Evolutionary conservation across 352 stramenopile genomes (phyloP).

Genomic region (Blastocystis sp.): DNA sequence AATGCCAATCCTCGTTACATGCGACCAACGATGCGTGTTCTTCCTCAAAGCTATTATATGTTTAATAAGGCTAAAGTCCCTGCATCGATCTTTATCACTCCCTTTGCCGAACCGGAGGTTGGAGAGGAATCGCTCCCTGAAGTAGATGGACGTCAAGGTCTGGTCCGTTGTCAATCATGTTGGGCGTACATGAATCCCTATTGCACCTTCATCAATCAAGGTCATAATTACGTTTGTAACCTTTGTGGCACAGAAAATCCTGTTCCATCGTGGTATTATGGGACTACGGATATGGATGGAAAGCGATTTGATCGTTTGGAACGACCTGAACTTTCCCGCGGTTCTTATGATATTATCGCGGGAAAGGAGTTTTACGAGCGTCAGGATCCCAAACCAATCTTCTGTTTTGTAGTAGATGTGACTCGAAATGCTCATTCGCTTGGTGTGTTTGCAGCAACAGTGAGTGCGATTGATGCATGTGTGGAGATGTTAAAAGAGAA

Average conservation of each 20-base stretch:
- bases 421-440: background rate
- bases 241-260: slow-evolving; percentile 31
- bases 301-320: slow-evolving; percentile 27
- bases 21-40: slow-evolving; percentile 34
- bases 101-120: slow-evolving; percentile 9
- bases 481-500: slow-evolving; percentile 1
- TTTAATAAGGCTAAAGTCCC: slow-evolving; percentile 39
- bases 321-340: slow-evolving; percentile 46
- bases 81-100: slow-evolving; percentile 23
- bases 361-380: slow-evolving; percentile 10
- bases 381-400: background rate
- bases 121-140: slow-evolving; percentile 7
- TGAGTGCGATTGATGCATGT: slow-evolving; percentile 11
- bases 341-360: background rate
- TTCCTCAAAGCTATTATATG: slow-evolving; percentile 47
- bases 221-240: slow-evolving; percentile 33
- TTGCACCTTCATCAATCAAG: background rate
- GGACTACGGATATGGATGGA: background rate
- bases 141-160: background rate
- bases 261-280: slow-evolving; percentile 43
- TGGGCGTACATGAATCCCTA: slow-evolving; percentile 56
- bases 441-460: slow-evolving; percentile 12
- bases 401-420: slow-evolving; percentile 40
- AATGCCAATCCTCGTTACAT: slow-evolving; percentile 44
- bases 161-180: slow-evolving; percentile 43